Percentiles rank a stretch among this genome's conserved stretches.
Conservation (phyloP, 371 early-diverging fungal species). For the Batkoa obscura region DNA sequence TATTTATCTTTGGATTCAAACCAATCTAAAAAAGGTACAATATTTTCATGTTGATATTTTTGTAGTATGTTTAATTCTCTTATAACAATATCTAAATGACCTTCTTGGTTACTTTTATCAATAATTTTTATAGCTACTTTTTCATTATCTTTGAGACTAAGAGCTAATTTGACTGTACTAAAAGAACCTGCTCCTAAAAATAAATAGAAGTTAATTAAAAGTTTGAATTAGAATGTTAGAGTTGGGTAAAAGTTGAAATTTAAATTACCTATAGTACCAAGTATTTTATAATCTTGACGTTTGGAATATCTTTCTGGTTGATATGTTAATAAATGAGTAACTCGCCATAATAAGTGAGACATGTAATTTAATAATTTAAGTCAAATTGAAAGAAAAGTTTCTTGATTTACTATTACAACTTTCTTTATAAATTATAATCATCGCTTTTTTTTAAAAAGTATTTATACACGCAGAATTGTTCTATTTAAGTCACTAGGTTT, state of each 20-base stretch:
- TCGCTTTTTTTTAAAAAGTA: too few relatives aligned
- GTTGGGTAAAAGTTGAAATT: too few relatives aligned
- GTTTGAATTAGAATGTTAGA: neutral
- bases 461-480: too few relatives aligned
- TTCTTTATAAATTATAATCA: too few relatives aligned
- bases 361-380: too few relatives aligned
- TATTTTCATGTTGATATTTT: constrained; percentile 53
- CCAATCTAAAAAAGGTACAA: constrained; percentile 62
- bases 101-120: constrained; percentile 38
- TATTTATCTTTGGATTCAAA: constrained; percentile 45
- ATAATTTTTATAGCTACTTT: constrained; percentile 66
- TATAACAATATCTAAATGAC: constrained; percentile 49
- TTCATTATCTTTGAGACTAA: constrained; percentile 10
- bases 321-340: neutral
- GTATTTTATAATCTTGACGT: neutral
- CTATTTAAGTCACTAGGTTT: too few relatives aligned
- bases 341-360: too few relatives aligned
- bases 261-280: neutral
- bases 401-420: too few relatives aligned
- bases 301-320: neutral
- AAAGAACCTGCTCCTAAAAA: neutral
- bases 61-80: constrained; percentile 50
- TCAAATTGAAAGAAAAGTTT: too few relatives aligned
- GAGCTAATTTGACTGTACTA: neutral
- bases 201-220: neutral